These are phyloP conservation scores for Penicillium fuscoglaucum DNA, from an alignment of 2,329 filamentous ascomycete genomes.

Conservation along the genomic window DNA sequence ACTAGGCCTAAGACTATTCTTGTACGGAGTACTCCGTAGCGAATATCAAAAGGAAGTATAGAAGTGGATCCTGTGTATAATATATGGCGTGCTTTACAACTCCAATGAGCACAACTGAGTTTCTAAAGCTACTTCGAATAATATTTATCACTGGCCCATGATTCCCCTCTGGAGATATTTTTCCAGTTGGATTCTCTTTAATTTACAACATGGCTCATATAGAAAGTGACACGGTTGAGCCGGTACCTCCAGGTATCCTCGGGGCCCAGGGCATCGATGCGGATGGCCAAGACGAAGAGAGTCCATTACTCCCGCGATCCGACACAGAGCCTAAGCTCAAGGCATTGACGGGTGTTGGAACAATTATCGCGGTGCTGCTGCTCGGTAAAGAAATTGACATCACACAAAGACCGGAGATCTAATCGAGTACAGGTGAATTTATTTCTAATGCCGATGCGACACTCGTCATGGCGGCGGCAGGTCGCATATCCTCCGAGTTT, in stretches of 20 bases:
- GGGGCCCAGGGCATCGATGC: neutral
- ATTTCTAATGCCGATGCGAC: constrained; percentile 65
- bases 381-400: constrained; percentile 22
- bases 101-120: constrained; percentile 17
- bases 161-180: too few relatives aligned
- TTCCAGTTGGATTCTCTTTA: neutral
- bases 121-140: neutral
- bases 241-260: neutral
- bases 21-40: too few relatives aligned
- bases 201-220: constrained; percentile 11
- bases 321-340: constrained; percentile 8
- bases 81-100: constrained; percentile 19
- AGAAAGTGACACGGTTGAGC: neutral
- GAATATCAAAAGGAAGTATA: neutral
- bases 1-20: too few relatives aligned
- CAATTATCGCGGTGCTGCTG: constrained; percentile 32
- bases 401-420: neutral
- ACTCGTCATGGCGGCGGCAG: constrained; percentile 66
- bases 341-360: constrained; percentile 20
- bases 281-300: constrained; percentile 19
- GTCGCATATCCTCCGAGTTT: constrained; percentile 63
- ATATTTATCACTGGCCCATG: neutral
- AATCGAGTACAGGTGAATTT: constrained; percentile 55
- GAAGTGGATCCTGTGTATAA: neutral
- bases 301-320: constrained; percentile 14